Evolutionary conservation across 352 stramenopile genomes (phyloP).

Genomic region (Phytophthora rubi): DNA sequence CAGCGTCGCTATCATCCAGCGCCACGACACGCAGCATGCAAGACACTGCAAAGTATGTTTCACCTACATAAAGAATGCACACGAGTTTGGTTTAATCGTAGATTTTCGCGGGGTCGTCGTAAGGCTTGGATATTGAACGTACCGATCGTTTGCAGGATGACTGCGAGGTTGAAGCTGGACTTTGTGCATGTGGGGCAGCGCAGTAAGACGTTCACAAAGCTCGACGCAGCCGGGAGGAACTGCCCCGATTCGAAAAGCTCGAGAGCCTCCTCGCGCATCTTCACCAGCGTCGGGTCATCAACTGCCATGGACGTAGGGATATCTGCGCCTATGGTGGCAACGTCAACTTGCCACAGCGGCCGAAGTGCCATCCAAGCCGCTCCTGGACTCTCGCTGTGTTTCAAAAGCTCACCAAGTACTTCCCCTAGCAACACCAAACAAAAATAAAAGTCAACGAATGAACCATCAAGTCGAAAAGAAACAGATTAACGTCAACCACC

Average conservation of each 20-base stretch:
- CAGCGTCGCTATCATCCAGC: constrained; percentile 67
- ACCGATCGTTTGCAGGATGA: constrained; percentile 78
- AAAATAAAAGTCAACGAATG: not conserved
- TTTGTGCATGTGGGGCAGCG: constrained; percentile 60
- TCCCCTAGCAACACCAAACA: constrained; percentile 19
- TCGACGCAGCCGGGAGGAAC: constrained; percentile 49
- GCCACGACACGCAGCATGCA: constrained; percentile 78
- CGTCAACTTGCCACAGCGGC: constrained; percentile 33
- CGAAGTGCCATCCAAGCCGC: constrained; percentile 22
- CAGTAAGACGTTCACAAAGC: constrained; percentile 58
- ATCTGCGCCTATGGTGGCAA: not conserved
- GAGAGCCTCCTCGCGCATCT: constrained; percentile 52
- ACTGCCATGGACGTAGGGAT: constrained; percentile 10
- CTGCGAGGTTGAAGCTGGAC: constrained; percentile 79
- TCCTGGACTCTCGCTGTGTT: not conserved
- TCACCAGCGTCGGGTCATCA: constrained; percentile 35
- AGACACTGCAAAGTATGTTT: constrained; percentile 70
- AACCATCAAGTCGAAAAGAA: not conserved
- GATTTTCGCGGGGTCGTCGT: not conserved
- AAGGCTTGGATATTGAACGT: constrained; percentile 1
- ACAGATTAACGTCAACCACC: not conserved
- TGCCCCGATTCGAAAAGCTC: constrained; percentile 62
- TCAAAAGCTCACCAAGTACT: constrained; percentile 32
- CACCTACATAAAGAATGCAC: constrained; percentile 34
- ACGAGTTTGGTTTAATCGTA: not conserved